Conservation (phyloP, 768 basidiomycete genomes). For the Pulveroboletus sp. region DNA sequence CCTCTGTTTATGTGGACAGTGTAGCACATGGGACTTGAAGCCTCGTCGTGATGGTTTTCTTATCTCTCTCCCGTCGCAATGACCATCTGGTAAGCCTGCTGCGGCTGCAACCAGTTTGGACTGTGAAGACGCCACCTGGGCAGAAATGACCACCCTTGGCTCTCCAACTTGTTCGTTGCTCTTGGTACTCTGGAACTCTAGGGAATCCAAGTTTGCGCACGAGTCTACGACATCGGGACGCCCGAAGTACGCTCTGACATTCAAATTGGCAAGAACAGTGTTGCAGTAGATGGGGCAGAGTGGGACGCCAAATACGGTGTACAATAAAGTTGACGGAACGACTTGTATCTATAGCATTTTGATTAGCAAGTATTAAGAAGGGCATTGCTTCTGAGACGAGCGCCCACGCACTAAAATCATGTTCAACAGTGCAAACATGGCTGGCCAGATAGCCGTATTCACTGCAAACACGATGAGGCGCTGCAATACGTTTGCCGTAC, state of each 20-base stretch:
- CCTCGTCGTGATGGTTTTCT: not conserved
- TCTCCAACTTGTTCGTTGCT: not conserved
- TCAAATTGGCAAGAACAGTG: slow-evolving; percentile 12
- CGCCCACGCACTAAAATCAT: slow-evolving; percentile 40
- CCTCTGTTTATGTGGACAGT: no score
- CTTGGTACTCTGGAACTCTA: no score
- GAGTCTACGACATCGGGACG: not conserved
- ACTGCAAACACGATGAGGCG: slow-evolving; percentile 7
- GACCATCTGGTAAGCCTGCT: not conserved
- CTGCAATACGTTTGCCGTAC: slow-evolving; percentile 7
- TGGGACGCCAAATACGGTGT: slow-evolving; percentile 3
- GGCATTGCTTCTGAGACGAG: not conserved
- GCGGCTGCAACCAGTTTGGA: not conserved
- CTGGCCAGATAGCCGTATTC: slow-evolving; percentile 40
- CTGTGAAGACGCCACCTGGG: not conserved
- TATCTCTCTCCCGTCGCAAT: not conserved
- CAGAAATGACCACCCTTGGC: not conserved
- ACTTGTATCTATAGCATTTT: not conserved
- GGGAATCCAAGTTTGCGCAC: not conserved
- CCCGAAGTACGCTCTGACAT: slow-evolving; percentile 5
- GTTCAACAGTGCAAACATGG: slow-evolving; percentile 43
- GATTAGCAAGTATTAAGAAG: no score
- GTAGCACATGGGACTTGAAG: not conserved
- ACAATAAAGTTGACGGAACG: not conserved
- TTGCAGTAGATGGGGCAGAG: slow-evolving; percentile 10